These are phyloP conservation scores for Aspergillus quadricinctus DNA, from an alignment of 2,329 filamentous ascomycete genomes.

Conservation along the genomic window DNA sequence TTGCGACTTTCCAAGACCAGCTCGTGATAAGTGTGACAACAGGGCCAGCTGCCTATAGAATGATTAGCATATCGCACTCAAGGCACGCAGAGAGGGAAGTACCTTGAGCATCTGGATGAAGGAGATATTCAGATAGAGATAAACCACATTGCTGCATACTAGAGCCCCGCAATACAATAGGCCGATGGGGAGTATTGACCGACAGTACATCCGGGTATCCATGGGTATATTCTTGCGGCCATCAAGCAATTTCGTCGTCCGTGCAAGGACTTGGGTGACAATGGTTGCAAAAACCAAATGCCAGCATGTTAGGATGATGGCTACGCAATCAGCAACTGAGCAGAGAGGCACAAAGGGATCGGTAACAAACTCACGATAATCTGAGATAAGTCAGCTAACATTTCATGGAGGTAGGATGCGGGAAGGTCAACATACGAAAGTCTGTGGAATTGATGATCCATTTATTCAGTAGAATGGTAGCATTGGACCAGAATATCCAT, in stretches of 20 bases:
- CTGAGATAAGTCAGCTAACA: slow-evolving; percentile 3
- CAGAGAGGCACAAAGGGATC: background rate
- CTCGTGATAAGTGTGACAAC: slow-evolving; percentile 83
- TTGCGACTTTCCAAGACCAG: slow-evolving; percentile 75
- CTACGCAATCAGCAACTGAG: slow-evolving; percentile 14
- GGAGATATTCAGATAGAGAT: slow-evolving; percentile 86
- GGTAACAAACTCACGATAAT: slow-evolving; percentile 10
- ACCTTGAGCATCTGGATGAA: slow-evolving; percentile 99
- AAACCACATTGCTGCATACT: slow-evolving; percentile 92
- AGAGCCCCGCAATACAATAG: slow-evolving; percentile 90
- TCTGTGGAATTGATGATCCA: slow-evolving; percentile 80
- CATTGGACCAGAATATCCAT: slow-evolving; percentile 18
- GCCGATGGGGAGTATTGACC: slow-evolving; percentile 88
- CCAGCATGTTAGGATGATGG: slow-evolving; percentile 77
- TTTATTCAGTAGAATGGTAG: slow-evolving; percentile 89
- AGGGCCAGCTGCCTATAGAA: slow-evolving; percentile 74
- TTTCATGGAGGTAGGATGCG: background rate
- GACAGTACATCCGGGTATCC: slow-evolving; percentile 82
- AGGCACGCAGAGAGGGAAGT: slow-evolving; percentile 24
- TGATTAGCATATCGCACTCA: background rate
- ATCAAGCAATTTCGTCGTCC: slow-evolving; percentile 80
- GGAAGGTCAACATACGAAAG: slow-evolving; percentile 60
- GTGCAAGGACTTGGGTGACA: slow-evolving; percentile 86
- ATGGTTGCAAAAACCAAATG: slow-evolving; percentile 84
- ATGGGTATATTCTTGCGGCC: slow-evolving; percentile 90